Base-by-base conservation (phyloP, 768 basidiomycete species). In the Boletus fagicola region DNA sequence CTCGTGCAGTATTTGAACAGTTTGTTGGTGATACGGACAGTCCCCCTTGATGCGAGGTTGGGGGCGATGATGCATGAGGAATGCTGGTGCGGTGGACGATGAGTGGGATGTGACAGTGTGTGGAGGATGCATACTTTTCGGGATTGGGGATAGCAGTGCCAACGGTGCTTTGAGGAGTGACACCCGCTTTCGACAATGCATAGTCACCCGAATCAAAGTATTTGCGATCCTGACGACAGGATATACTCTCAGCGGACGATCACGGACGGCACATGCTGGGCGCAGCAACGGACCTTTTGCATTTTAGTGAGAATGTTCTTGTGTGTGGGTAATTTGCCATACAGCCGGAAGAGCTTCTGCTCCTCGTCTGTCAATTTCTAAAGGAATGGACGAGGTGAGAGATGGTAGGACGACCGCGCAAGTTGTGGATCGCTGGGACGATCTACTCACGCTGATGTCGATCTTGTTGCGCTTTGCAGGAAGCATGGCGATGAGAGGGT, bases 131-230 rank as follows among this genome's bases (percentile, higher is more conserved):
- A 60, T 69, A 96, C 94, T 92, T 92, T 76, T 98, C 92, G 30
- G 97, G 95, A 73, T 91, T 94, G n/a, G 97, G 96, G 63, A 98
- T 98, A 36, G 94, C 92, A 10, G 95, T 98, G 30, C 97, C 97
- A 54, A 98, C 93, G 3, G 85, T 81, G 61, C 81, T 90, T 72
- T 92, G 91, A 48, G 92, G 87, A n/a, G 88, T 81, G 47, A 89
- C 87, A 28, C 97, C 90, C 3, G 97, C 97, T 74, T 98, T 98
- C 50, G 93, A 94, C 63, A 99, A 80, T 31, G 95, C 95, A 69
- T 98, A 98, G 73, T 99, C 97, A 56, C 97, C 97, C 54, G 96
- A 98, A 76, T 98, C 97, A 73, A 99, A 99, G 77, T 94, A 99
- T 76, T 98, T 98, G 68, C 97, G 91, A 70, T 99, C 96, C 95